Base-by-base conservation (phyloP, 768 basidiomycete species). In the Termitomyces sp. region DNA sequence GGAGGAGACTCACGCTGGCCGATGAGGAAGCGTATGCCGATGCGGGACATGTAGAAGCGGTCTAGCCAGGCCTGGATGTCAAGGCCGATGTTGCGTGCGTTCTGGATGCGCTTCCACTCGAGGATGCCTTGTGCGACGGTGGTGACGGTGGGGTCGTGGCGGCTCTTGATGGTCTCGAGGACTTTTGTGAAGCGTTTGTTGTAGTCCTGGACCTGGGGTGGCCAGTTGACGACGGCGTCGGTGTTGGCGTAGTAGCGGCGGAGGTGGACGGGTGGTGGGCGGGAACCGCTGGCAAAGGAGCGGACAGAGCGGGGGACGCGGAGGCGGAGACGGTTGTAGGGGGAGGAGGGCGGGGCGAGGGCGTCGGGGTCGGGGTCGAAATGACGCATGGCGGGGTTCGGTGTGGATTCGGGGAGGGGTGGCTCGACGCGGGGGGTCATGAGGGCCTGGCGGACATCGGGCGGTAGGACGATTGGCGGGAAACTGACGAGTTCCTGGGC, bases 141-240 rank as follows among this genome's bases (percentile, higher is more conserved):
- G 6, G 96, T 95, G 8, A 98, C 97, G 0, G 97, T 98, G 0
- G 96, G 96, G 67, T 98, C 96, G 72, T 99, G 97, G 12, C 97
- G 80, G 56, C 80, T 84, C 76, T 99, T 99, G 79, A 99, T 95
- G 24, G 84, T 76, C 46, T 95, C 88, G 9, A 98, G 79, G 36
- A 85, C 71, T 63, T 87, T 87, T 5, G 97, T 99, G 76, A 99
- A 98, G 8, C 84, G 79, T 26, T 84, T 83, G 71, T 98, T 98
- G 76, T 93, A 97, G 63, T 96, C 94, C 63, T 87, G 87, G 0
- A 99, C 84, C 66, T 96, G 91, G 0, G 96, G 97, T 4, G 96
- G 97, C 82, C 93, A 97, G 24, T 79, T 72, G 43, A 87, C 76
- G 62, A 87, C 78, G 61, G 78, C 75, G 20, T 78, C 77, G 0